Percentiles rank a stretch among this genome's conserved stretches.
Conservation (phyloP, 2,329 filamentous ascomycete genomes). For the Calonectria multiphialidica region DNA sequence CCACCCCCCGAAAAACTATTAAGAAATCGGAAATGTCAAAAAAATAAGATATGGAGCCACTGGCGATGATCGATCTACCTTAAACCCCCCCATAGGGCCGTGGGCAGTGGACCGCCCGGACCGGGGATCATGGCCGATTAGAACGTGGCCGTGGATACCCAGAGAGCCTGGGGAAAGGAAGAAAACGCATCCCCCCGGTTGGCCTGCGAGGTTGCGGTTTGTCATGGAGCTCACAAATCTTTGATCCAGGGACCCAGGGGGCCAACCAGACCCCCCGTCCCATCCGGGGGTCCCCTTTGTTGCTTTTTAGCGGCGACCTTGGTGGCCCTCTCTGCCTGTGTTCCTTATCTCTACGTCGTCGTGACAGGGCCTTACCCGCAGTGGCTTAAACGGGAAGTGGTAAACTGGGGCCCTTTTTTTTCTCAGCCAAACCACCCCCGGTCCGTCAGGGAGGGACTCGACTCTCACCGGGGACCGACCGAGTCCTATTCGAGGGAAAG, state of each 20-base stretch:
- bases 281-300: background rate
- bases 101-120: background rate
- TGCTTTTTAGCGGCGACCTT: slow-evolving; percentile 7
- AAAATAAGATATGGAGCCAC: slow-evolving; percentile 5
- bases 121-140: background rate
- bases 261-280: background rate
- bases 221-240: slow-evolving; percentile 29
- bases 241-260: background rate
- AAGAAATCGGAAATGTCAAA: background rate
- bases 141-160: slow-evolving; percentile 14
- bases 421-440: background rate
- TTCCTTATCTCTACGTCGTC: background rate
- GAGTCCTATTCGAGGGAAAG: slow-evolving; percentile 6
- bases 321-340: background rate
- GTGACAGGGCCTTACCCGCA: background rate
- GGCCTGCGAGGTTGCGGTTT: slow-evolving; percentile 10
- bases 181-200: no score
- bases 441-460: background rate
- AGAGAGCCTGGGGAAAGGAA: slow-evolving; percentile 2
- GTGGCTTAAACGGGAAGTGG: slow-evolving; percentile 1
- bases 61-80: slow-evolving; percentile 15
- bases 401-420: background rate
- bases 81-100: background rate
- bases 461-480: background rate
- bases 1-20: background rate